A percentile compares a stretch with the other conserved stretches of the same genome.
Conservation (phyloP, 2,329 filamentous ascomycete species). For the Rutstroemia sp. region DNA sequence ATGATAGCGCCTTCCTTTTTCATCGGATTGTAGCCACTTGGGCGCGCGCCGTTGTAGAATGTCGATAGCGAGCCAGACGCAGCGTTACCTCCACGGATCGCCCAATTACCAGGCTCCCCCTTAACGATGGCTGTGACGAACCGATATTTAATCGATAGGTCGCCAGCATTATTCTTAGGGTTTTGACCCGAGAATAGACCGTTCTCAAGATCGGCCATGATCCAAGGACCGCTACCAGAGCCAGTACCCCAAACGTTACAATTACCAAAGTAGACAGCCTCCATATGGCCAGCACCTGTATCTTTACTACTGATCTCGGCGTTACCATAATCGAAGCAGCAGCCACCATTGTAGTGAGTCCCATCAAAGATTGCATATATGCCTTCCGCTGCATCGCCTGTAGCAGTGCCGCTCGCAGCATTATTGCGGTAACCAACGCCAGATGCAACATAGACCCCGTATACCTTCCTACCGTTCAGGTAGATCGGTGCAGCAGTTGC, state of each 20-base stretch:
- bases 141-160: conserved; percentile 45
- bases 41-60: conserved; percentile 50
- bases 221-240: conserved; percentile 53
- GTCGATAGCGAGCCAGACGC: conserved; percentile 47
- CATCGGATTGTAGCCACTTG: conserved; percentile 50
- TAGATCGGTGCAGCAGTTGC: conserved; percentile 55
- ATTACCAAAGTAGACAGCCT: conserved; percentile 58
- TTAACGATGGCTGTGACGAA: conserved; percentile 53
- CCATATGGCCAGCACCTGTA: conserved; percentile 59
- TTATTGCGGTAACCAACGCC: conserved; percentile 59
- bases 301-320: conserved; percentile 44
- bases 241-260: conserved; percentile 49
- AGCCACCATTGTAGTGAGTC: conserved; percentile 49
- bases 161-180: conserved; percentile 38
- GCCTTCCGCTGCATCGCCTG: conserved; percentile 47
- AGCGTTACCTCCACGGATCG: conserved; percentile 50
- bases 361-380: conserved; percentile 56
- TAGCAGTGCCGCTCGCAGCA: conserved; percentile 42
- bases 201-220: conserved; percentile 65
- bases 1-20: conserved; percentile 57
- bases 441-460: conserved; percentile 55
- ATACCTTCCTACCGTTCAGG: conserved; percentile 52
- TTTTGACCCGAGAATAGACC: conserved; percentile 52
- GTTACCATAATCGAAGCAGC: conserved; percentile 53
- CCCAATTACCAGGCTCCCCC: conserved; percentile 48